Base-by-base conservation (phyloP, 192 early-diverging fungal species). In the Phlyctochytrium arcticum region DNA sequence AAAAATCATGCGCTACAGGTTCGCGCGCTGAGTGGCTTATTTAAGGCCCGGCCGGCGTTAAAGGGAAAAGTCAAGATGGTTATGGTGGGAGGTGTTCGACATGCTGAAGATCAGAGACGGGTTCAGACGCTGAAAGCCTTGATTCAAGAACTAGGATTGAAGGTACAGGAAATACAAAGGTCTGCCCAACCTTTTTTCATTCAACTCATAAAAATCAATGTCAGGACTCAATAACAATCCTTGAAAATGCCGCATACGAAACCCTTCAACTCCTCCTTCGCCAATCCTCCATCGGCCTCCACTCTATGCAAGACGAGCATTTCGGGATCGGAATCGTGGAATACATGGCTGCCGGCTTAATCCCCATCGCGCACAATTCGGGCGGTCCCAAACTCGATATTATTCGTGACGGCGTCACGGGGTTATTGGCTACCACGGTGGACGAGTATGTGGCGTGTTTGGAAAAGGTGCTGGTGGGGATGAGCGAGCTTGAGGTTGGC, bases 311-410 rank as follows among this genome's bases (percentile, higher is more conserved):
- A 66, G 90, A 99, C 66, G 97, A 99, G 71, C 97, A 99, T 68
- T 99, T 99, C 82, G 97, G 97, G 5, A 99, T 99, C 60, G 88
- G 90, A 29, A 84, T 98, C 46, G 91, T 99, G 2, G 97, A 99
- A 70, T 97, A 94, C 69, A 97, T 99, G 96, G 90, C 93, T 23
- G 87, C 91, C 9, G 93, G 92, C 23, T 49, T 94, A 37, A 83
- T 95, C 15, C 75, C 89, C 12, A 64, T 95, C 6, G 91, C 86
- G 12, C 85, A 95, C 65, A 83, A 90, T 64, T 93, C 91, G 17
- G 93, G 85, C 27, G 93, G 93, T 0, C 93, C 93, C 4, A 87
- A 89, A 60, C 75, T 85, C 76, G 93, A 95, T 69, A 95, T 94
- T 73, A 44, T 44, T 44, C 21, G 0, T 44, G 39, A n/a, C 39